Conservation (phyloP, 768 basidiomycete species). For the Coprinellus micaceus region DNA sequence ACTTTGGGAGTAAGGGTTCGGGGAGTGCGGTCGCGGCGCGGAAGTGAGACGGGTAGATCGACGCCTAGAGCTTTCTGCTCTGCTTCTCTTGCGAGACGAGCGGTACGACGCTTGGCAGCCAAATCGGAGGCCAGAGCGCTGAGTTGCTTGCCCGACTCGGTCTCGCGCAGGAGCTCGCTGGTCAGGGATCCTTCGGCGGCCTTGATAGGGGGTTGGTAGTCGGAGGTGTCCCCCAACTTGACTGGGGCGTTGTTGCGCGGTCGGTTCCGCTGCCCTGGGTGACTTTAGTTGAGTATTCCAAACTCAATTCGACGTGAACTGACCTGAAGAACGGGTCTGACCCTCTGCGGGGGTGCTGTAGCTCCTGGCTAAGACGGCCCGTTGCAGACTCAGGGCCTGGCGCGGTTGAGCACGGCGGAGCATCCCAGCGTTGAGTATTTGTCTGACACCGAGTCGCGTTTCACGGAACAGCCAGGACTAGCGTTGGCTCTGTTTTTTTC, state of each 20-base stretch:
- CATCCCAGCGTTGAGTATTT: not conserved
- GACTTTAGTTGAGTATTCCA: too few species aligned
- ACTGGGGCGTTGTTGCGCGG: too few species aligned
- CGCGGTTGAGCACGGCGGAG: conserved; percentile 1
- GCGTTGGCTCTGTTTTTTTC: not conserved
- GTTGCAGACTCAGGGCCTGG: not conserved
- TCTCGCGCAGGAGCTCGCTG: not conserved
- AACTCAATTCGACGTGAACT: too few species aligned
- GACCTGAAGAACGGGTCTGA: too few species aligned
- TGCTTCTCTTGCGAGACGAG: conserved; percentile 20
- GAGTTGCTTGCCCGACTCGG: conserved; percentile 1
- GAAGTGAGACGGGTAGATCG: too few species aligned
- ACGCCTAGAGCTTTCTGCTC: not conserved
- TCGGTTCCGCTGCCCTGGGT: too few species aligned
- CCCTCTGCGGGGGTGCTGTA: not conserved
- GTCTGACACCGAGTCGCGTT: not conserved
- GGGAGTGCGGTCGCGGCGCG: too few species aligned
- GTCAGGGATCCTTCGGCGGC: not conserved
- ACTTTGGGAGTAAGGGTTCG: too few species aligned
- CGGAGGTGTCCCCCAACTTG: not conserved
- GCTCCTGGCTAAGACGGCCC: not conserved
- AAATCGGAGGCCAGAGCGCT: not conserved
- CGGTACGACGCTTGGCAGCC: conserved; percentile 13
- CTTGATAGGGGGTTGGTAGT: not conserved
- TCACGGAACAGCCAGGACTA: not conserved